Conservation (phyloP, 1,139 yeast species). For the Geotrichum histeridarum region DNA sequence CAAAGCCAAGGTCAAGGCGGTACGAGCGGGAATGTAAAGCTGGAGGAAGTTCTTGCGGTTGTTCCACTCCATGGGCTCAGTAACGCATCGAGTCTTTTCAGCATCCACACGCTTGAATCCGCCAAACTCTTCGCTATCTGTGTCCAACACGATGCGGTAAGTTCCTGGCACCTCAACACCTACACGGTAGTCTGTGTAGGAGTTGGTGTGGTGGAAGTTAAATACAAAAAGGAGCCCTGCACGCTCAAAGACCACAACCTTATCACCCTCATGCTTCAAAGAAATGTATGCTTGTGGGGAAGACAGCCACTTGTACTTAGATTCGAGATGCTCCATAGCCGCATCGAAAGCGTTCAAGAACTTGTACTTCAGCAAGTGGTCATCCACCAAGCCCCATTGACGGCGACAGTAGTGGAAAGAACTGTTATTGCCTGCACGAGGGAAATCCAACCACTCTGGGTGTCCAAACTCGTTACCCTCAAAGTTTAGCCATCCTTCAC, state of each 20-base stretch:
- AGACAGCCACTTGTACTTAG: constrained; percentile 63
- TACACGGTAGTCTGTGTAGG: constrained; percentile 79
- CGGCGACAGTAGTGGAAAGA: constrained; percentile 92
- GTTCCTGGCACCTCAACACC: constrained; percentile 80
- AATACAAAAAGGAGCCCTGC: constrained; percentile 78
- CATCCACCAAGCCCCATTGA: constrained; percentile 82
- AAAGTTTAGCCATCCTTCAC: constrained; percentile 91
- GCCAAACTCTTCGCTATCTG: constrained; percentile 69
- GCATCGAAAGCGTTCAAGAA: constrained; percentile 73
- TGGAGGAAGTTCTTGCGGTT: constrained; percentile 68
- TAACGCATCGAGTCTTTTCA: constrained; percentile 44
- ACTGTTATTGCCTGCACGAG: constrained; percentile 80
- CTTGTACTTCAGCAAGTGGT: constrained; percentile 72
- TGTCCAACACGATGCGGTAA: constrained; percentile 67
- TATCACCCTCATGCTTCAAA: constrained; percentile 80
- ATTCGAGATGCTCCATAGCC: constrained; percentile 76
- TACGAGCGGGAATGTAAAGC: constrained; percentile 78
- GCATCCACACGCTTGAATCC: constrained; percentile 76
- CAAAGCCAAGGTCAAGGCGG: constrained; percentile 65
- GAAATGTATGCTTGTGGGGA: constrained; percentile 82
- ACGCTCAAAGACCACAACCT: constrained; percentile 82
- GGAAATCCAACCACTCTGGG: constrained; percentile 98
- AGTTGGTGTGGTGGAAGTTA: constrained; percentile 81
- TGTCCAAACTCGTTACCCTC: constrained; percentile 99
- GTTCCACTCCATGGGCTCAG: constrained; percentile 77